Evolutionary conservation across 176 grass and related monocot species (phyloP), one percentile per base, ranked within the genome.

Genomic region (Secale cereale): DNA sequence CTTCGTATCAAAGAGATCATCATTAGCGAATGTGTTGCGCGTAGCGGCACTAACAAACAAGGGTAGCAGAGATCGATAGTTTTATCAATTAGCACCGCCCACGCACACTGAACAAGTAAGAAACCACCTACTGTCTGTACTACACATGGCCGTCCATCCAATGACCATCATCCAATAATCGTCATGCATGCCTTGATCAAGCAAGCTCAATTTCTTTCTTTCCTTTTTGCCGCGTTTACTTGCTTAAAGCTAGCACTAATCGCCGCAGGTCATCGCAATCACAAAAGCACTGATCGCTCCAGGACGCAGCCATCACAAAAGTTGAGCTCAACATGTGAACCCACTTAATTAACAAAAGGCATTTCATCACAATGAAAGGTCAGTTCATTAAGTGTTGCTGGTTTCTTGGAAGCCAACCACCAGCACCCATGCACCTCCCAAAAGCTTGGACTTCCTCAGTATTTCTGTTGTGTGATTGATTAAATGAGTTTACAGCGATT

Each of bases 371-470:
- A 17, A 43, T 45, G 19, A 39, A 19, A 37, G 19, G 1, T 52
- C 43, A 52, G 48, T 52, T 48, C 43, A 30, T 30, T 20, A 9
- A 4, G 19, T 50, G 6, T 31, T 78, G 78, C 63, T 71, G 6
- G 72, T 86, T 82, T 86, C 78, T 63, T 86, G 78, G 88, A 81
- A 81, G 61, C 82, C 82, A 89, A 76, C 77, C 87, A 80, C 31
- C 71, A 30, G 3, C 16, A 52, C 16, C 0, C 8, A 30, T 20
- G 6, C 25, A 70, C 50, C 78, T 82, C 64, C 71, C n/a, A 20
- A 78, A 78, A 78, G 63, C 35, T 56, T 36, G 83, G 83, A 54
- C 39, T 80, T 43, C 43, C 60, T 81, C 16, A 57, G n/a, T 70
- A 70, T 70, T 57, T 28, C 19, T 68, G 8, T 2, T 0, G 57